phyloP scores from a whole-genome alignment of 2,329 filamentous ascomycete species.

The Rosellinia necatrix region DNA sequence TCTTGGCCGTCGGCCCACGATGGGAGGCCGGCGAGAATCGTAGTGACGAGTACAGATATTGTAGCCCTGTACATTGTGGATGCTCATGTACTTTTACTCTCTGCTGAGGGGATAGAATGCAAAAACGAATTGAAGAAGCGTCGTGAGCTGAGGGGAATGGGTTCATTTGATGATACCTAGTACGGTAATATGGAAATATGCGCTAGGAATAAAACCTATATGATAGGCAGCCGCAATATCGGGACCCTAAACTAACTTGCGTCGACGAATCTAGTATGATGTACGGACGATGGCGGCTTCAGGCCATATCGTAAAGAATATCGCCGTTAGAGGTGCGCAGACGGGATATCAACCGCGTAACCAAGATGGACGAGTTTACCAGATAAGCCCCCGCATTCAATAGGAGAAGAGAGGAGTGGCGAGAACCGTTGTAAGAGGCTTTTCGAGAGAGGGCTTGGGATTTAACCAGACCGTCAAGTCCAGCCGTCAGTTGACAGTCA shows the following conservation, averaged over 20 bases:
- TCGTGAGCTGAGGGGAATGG: slow-evolving; percentile 15
- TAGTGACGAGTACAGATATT: slow-evolving; percentile 32
- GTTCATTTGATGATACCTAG: slow-evolving; percentile 34
- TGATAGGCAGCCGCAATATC: slow-evolving; percentile 25
- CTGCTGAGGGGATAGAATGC: slow-evolving; percentile 20
- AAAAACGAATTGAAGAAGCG: slow-evolving; percentile 14
- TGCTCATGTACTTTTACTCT: slow-evolving; percentile 17
- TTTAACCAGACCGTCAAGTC: slow-evolving; percentile 13
- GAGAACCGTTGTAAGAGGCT: slow-evolving; percentile 29
- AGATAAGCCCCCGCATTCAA: slow-evolving; percentile 30
- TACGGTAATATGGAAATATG: too few relatives aligned
- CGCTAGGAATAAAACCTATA: slow-evolving; percentile 11
- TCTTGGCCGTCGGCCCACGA: slow-evolving; percentile 47
- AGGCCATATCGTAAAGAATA: slow-evolving; percentile 23
- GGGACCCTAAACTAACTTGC: slow-evolving; percentile 28
- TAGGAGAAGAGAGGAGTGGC: slow-evolving; percentile 17
- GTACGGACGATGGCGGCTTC: slow-evolving; percentile 23
- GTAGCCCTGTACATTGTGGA: slow-evolving; percentile 39
- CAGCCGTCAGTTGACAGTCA: slow-evolving; percentile 26
- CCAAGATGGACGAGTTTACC: slow-evolving; percentile 26
- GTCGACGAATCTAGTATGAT: slow-evolving; percentile 25
- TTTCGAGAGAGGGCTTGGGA: slow-evolving; percentile 18
- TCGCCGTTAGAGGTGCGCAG: too few relatives aligned
- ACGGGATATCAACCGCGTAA: too few relatives aligned
- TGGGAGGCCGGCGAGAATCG: slow-evolving; percentile 37